These are phyloP conservation scores for Geosmithia flava DNA, from an alignment of 2,329 filamentous ascomycete genomes.

Conservation along the genomic window DNA sequence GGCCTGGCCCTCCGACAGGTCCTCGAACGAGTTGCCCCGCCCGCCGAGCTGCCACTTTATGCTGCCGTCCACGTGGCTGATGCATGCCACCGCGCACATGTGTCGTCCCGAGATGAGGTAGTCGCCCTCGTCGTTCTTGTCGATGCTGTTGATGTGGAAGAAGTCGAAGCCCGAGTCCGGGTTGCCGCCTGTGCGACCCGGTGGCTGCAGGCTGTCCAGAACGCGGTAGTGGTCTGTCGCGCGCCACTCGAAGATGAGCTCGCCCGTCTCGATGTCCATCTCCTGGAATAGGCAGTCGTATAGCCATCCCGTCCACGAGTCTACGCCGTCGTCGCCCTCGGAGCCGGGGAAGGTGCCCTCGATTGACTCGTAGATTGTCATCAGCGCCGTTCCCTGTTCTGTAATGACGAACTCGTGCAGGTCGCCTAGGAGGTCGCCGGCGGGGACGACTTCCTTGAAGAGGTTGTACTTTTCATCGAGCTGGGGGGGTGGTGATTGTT, in stretches of 20 bases:
- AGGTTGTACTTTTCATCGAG: constrained; percentile 16
- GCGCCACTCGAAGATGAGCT: constrained; percentile 34
- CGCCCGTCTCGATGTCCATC: constrained; percentile 35
- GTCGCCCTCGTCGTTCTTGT: constrained; percentile 35
- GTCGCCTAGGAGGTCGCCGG: constrained; percentile 10
- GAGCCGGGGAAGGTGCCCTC: constrained; percentile 5
- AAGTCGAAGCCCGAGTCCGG: constrained; percentile 31
- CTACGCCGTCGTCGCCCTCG: not conserved
- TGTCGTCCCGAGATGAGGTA: constrained; percentile 42
- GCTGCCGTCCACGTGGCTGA: constrained; percentile 29
- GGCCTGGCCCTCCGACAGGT: constrained; percentile 17
- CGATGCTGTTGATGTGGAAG: constrained; percentile 44
- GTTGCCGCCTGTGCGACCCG: constrained; percentile 3
- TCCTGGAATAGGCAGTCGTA: constrained; percentile 26
- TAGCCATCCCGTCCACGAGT: constrained; percentile 10
- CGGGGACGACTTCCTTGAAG: constrained; percentile 11
- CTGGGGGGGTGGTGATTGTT: constrained; percentile 6
- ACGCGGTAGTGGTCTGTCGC: constrained; percentile 15
- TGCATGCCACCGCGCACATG: constrained; percentile 29
- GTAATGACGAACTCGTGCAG: constrained; percentile 28
- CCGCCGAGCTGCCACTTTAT: constrained; percentile 43
- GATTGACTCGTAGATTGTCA: constrained; percentile 21
- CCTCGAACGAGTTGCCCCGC: constrained; percentile 23
- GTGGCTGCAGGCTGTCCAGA: constrained; percentile 5
- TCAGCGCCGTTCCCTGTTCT: constrained; percentile 22